These are phyloP conservation scores for Diplodia seriata DNA, from an alignment of 2,329 filamentous ascomycete species.

Conservation along the genomic window DNA sequence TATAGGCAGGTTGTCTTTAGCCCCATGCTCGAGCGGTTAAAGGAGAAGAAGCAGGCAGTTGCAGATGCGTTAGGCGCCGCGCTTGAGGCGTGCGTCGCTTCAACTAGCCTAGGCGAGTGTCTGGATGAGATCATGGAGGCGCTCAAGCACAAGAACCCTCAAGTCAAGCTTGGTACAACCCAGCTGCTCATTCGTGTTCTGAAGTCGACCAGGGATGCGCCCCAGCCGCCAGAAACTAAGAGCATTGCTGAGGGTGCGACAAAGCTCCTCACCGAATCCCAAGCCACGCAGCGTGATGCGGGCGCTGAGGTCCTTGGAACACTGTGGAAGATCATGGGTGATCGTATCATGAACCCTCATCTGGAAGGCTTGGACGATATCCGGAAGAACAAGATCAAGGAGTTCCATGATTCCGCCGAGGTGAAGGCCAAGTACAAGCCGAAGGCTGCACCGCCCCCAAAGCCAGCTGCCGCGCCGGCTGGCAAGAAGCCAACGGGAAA, in stretches of 20 bases:
- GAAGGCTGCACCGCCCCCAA: constrained; percentile 72
- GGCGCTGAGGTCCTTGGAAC: constrained; percentile 93
- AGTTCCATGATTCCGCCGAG: constrained; percentile 81
- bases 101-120: constrained; percentile 79
- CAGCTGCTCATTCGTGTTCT: constrained; percentile 91
- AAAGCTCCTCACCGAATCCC: constrained; percentile 88
- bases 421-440: constrained; percentile 93
- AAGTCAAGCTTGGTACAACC: constrained; percentile 94
- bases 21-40: constrained; percentile 92
- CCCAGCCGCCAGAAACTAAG: constrained; percentile 81
- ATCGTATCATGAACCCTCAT: constrained; percentile 91
- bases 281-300: constrained; percentile 81
- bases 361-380: constrained; percentile 95
- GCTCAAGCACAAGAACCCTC: constrained; percentile 92
- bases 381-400: constrained; percentile 92
- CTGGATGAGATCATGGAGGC: constrained; percentile 89
- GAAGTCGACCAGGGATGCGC: constrained; percentile 81
- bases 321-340: constrained; percentile 98
- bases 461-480: constrained; percentile 60
- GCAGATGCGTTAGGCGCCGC: constrained; percentile 87
- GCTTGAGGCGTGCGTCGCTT: constrained; percentile 72
- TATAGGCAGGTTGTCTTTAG: constrained; percentile 82
- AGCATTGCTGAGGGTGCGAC: constrained; percentile 87
- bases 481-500: constrained; percentile 57
- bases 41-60: constrained; percentile 94